These are phyloP conservation scores for Poronia punctata DNA, from an alignment of 495 filamentous ascomycete species.

Conservation along the genomic window DNA sequence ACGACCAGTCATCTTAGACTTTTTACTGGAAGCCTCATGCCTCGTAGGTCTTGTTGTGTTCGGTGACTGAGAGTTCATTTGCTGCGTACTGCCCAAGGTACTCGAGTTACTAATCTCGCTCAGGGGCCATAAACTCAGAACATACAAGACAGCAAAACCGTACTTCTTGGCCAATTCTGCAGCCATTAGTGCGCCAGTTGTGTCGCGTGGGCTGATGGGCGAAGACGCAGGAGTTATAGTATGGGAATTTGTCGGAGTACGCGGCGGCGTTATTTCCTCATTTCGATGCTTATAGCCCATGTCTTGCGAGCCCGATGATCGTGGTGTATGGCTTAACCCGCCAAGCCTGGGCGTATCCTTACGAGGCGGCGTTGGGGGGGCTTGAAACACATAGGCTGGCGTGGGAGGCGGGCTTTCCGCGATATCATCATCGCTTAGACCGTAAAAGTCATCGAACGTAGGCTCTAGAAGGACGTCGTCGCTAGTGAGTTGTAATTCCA, in stretches of 20 bases:
- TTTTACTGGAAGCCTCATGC: neutral
- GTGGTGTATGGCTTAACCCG: conserved; percentile 12
- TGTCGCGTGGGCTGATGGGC: conserved; percentile 1
- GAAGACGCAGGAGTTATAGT: conserved; percentile 5
- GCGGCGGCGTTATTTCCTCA: conserved; percentile 3
- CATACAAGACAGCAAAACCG: conserved; percentile 10
- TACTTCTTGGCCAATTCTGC: conserved; percentile 8
- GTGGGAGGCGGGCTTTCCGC: conserved; percentile 25
- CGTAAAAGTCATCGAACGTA: conserved; percentile 38
- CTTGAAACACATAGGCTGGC: conserved; percentile 5
- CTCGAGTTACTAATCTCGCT: neutral
- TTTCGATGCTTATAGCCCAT: neutral
- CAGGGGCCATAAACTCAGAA: conserved; percentile 10
- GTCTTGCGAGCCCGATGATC: neutral
- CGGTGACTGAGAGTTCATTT: neutral
- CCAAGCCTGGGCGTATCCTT: conserved; percentile 17
- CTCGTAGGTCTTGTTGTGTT: neutral
- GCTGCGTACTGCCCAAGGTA: neutral
- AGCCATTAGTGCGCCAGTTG: conserved; percentile 7
- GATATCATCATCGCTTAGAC: conserved; percentile 41
- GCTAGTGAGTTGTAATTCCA: conserved; percentile 1
- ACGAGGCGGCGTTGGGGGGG: conserved; percentile 14
- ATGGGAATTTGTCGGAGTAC: neutral
- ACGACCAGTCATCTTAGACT: conserved; percentile 22
- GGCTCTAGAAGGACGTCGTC: conserved; percentile 30